These are phyloP conservation scores for Periconia digitata DNA, from an alignment of 2,329 filamentous ascomycete species.

Conservation along the genomic window DNA sequence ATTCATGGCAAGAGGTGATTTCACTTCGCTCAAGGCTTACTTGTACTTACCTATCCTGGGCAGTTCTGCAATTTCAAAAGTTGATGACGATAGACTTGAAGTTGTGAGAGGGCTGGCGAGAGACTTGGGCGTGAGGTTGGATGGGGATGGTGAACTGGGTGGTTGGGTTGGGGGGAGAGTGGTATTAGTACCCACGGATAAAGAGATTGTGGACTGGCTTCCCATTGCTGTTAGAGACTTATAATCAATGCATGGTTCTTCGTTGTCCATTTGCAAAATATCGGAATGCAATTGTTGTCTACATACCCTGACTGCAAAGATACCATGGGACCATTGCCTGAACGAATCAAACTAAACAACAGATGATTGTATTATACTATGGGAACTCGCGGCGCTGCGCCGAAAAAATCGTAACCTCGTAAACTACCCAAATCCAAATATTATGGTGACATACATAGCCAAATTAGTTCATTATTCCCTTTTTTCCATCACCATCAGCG, in stretches of 20 bases:
- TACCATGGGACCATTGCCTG: too few species aligned
- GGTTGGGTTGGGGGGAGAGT: constrained; percentile 41
- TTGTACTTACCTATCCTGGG: background rate
- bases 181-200: constrained; percentile 44
- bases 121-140: constrained; percentile 25
- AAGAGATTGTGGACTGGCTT: constrained; percentile 40
- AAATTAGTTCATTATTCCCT: constrained; percentile 55
- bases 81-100: constrained; percentile 22
- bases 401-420: background rate
- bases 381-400: background rate
- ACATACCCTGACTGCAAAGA: too few species aligned
- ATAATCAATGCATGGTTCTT: too few species aligned
- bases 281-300: too few species aligned
- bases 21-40: background rate
- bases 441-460: background rate
- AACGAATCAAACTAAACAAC: too few species aligned
- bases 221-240: constrained; percentile 36
- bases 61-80: constrained; percentile 29
- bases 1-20: background rate
- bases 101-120: constrained; percentile 22
- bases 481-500: constrained; percentile 58
- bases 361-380: background rate
- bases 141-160: constrained; percentile 21
- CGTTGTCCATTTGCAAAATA: too few species aligned
- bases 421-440: background rate